Evolutionary conservation across 2,329 filamentous ascomycete genomes (phyloP), one percentile per base, ranked within the genome.

Genomic region (Grosmannia serpens): DNA sequence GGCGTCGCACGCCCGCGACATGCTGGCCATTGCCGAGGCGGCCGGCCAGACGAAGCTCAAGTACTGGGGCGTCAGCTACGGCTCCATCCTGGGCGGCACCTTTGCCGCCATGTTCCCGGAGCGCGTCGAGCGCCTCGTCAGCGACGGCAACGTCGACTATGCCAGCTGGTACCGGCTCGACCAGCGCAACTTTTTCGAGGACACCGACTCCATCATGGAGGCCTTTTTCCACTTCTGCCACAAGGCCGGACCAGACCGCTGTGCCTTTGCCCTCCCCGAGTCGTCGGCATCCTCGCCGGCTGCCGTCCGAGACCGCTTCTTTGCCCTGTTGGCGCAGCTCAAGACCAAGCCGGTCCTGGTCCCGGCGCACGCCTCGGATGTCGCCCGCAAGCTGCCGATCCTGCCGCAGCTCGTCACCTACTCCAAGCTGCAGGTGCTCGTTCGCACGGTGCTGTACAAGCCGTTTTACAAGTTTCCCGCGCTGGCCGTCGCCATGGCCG

Each of bases 51-150:
- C 70, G 3, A 75, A 71, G 66, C 68, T 79, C 5, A 71, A 69
- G 47, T 81, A 79, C 64, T 81, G 77, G 77, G 79, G 79, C 0
- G 75, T 80, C 59, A 80, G 77, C 61, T 82, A 81, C 61, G 78
- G 78, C 7, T 78, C 77, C 11, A 65, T 80, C 3, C 69, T 82
- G 0, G 79, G 78, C 3, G 75, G 73, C 11, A 75, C 75, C 0
- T 80, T 80, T 64, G 78, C 78, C 6, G 71, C 75, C 2, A 70
- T 81, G 68, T 81, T 74, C 58, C 79, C 78, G 1, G 75, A 79
- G 29, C 71, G 71, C 47, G 73, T 81, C 1, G 76, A 76, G 55
- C 69, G 77, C 22, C 66, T 81, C 20, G 74, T 80, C 3, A 75
- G 77, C 58, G 79, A 82, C n/a, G 41, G 41, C 29, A 79, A 79